Evolutionary conservation across 495 filamentous ascomycete species (phyloP).

Genomic region (Tricharina praecox): DNA sequence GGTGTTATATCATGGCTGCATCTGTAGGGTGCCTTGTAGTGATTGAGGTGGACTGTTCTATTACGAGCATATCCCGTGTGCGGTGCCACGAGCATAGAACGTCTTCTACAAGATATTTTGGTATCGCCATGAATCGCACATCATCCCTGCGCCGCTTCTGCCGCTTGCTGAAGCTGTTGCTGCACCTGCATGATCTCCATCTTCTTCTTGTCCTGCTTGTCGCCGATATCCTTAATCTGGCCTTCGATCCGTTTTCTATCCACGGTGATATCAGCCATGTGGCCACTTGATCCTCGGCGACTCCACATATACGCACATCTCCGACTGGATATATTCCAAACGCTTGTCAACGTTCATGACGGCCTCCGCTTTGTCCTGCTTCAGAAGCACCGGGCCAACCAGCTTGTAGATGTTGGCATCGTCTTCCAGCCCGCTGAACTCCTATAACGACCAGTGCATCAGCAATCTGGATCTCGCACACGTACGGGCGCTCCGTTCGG

Average conservation of each 20-base stretch:
- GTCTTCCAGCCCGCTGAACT: conserved; percentile 62
- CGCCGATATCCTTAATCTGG: conserved; percentile 62
- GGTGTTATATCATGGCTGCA: too few relatives aligned
- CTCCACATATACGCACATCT: conserved; percentile 49
- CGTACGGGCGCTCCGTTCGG: background rate
- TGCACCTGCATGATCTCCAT: conserved; percentile 33
- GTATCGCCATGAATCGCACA: background rate
- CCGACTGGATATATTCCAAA: conserved; percentile 80
- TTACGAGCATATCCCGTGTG: too few relatives aligned
- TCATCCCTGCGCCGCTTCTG: background rate
- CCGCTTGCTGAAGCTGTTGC: conserved; percentile 5
- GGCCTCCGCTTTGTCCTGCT: conserved; percentile 82
- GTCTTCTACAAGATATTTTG: background rate
- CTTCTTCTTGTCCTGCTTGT: conserved; percentile 68
- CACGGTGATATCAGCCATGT: background rate
- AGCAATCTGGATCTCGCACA: conserved; percentile 2
- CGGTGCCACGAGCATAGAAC: too few relatives aligned
- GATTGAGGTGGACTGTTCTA: too few relatives aligned
- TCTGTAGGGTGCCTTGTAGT: too few relatives aligned
- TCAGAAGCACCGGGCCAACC: conserved; percentile 78
- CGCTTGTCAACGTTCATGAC: conserved; percentile 75
- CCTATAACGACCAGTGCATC: conserved; percentile 32
- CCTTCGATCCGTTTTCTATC: conserved; percentile 62
- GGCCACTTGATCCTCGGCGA: background rate
- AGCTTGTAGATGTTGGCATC: conserved; percentile 87